phyloP scores from a whole-genome alignment of 192 early-diverging fungal genomes.

The Coemansia sp. region DNA sequence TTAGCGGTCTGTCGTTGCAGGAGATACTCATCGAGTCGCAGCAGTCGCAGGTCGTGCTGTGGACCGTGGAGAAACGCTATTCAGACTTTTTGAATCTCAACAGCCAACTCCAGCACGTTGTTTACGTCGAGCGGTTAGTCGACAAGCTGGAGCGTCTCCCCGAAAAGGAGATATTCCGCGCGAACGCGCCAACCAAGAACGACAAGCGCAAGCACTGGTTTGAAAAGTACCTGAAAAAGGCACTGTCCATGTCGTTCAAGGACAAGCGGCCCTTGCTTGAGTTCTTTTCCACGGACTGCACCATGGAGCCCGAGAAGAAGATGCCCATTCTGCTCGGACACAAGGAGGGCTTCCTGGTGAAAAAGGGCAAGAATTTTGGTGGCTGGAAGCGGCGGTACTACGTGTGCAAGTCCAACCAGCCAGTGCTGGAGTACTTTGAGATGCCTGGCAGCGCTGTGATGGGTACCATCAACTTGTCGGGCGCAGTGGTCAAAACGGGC shows the following conservation, averaged over 20 bases:
- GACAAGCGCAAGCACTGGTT: constrained; percentile 85
- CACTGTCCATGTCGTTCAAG: constrained; percentile 60
- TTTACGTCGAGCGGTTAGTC: constrained; percentile 36
- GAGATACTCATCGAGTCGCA: constrained; percentile 51
- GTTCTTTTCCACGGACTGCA: constrained; percentile 74
- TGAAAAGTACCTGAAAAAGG: constrained; percentile 79
- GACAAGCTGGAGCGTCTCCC: constrained; percentile 74
- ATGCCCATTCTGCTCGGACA: constrained; percentile 60
- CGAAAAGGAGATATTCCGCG: constrained; percentile 81
- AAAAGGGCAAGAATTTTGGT: constrained; percentile 95
- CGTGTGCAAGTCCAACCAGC: constrained; percentile 62
- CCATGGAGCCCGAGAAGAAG: constrained; percentile 51
- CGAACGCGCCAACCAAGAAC: constrained; percentile 79
- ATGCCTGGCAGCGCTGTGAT: constrained; percentile 70
- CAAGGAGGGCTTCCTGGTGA: constrained; percentile 88
- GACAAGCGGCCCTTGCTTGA: constrained; percentile 69
- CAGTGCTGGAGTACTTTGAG: constrained; percentile 82
- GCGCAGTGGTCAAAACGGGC: constrained; percentile 58
- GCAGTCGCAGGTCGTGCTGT: constrained; percentile 60
- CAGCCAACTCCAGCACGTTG: constrained; percentile 63
- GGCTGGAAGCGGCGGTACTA: constrained; percentile 95
- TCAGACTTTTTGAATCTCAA: constrained; percentile 83
- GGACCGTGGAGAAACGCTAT: constrained; percentile 88
- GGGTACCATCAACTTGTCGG: constrained; percentile 74
- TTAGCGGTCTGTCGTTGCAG: constrained; percentile 50